Evolutionary conservation across 2,329 filamentous ascomycete species (phyloP).

Genomic region (Chaetomium strumarium): DNA sequence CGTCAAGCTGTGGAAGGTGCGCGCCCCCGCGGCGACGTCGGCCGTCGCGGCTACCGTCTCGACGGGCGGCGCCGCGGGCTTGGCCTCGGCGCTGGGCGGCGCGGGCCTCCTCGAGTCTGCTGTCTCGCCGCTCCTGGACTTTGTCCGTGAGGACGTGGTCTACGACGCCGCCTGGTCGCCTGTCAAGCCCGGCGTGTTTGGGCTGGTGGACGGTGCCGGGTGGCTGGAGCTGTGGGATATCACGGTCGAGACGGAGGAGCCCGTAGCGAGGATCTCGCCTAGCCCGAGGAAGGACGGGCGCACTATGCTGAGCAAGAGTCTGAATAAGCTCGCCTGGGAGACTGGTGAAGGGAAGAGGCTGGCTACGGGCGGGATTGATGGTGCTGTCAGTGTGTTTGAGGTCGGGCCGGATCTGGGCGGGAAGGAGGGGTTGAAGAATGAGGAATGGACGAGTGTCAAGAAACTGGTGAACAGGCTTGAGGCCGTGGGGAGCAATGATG

Average conservation of each 20-base stretch:
- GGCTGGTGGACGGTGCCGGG: slow-evolving; percentile 87
- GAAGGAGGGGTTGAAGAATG: slow-evolving; percentile 73
- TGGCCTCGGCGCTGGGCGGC: slow-evolving; percentile 18
- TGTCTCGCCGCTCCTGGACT: slow-evolving; percentile 75
- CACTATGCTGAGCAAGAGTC: slow-evolving; percentile 70
- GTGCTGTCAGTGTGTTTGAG: slow-evolving; percentile 86
- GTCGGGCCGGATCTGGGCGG: slow-evolving; percentile 77
- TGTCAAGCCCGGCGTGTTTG: slow-evolving; percentile 88
- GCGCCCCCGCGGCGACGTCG: slow-evolving; percentile 67
- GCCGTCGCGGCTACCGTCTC: slow-evolving; percentile 38
- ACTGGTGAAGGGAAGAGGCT: slow-evolving; percentile 78
- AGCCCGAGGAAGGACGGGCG: slow-evolving; percentile 58
- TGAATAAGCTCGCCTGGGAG: slow-evolving; percentile 96
- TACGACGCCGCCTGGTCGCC: slow-evolving; percentile 97
- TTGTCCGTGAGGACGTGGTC: slow-evolving; percentile 90
- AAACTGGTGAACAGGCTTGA: slow-evolving; percentile 76
- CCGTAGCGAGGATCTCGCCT: slow-evolving; percentile 73
- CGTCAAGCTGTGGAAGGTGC: slow-evolving; percentile 93
- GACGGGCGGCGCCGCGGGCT: not conserved
- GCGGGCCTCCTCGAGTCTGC: slow-evolving; percentile 39
- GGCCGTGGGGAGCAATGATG: slow-evolving; percentile 47
- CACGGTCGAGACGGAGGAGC: slow-evolving; percentile 86
- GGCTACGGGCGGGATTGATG: slow-evolving; percentile 88
- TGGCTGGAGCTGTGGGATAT: slow-evolving; percentile 94
- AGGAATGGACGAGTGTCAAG: slow-evolving; percentile 93